Evolutionary conservation across 176 grass and related monocot genomes (phyloP), one percentile per base, ranked within the genome.

Genomic region (Elymus sibiricus): DNA sequence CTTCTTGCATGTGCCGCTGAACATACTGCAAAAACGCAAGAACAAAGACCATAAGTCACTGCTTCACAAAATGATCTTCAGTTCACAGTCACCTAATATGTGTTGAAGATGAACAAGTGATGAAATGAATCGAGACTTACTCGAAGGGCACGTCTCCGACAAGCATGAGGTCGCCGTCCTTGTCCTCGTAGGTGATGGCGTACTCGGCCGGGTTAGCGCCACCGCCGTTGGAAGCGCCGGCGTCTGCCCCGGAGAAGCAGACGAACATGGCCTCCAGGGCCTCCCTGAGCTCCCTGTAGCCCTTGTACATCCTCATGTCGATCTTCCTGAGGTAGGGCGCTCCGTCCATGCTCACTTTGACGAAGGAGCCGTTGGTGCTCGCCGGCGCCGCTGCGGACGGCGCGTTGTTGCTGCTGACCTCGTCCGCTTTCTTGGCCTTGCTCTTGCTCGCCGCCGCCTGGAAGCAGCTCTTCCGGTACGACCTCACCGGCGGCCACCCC

Each of bases 301-400:
- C 86, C 84, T 88, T 88, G 86, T 90, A 97, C 77, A 87, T 86
- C 58, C 61, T 88, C 13, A 97, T 75, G 87, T 97, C 95, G 17
- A 98, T 70, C 86, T 98, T 98, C 58, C 95, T 85, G 53, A 98
- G 82, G 76, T 93, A 98, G 1, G 95, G 95, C 13, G 93, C 93
- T 11, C 93, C 95, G 66, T 98, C 95, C 95, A 98, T 98, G 89
- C 95, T 95, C 60, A 98, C 95, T 70, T 98, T 98, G 6, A 98
- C 93, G 25, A 90, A 89, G 1, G 87, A 86, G 21, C 76, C 22
- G 10, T 31, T 31, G 34, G 32, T 9, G 51, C 11, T 67, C 0
- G 81, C 4, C 0, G 84, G 12, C 0, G 51, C 77, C 0, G 74
- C 79, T 0, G 80, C 16, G 0, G 83, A 37, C 1, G 31, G n/a